These are phyloP conservation scores for Mortierella sp. DNA, from an alignment of 371 early-diverging fungal species.

Conservation along the genomic window DNA sequence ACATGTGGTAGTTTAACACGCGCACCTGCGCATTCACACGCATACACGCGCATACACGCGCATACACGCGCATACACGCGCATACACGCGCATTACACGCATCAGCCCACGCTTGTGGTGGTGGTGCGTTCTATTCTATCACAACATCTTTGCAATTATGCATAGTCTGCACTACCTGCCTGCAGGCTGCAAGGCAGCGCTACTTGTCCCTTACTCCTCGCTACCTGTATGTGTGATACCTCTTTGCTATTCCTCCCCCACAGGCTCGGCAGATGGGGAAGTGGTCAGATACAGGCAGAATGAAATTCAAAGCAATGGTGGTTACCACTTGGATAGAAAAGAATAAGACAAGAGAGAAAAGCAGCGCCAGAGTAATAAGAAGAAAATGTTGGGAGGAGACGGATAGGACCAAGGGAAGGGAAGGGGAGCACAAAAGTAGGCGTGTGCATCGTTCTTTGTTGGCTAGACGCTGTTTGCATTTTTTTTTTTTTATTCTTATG, in stretches of 20 bases:
- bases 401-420: slow-evolving; percentile 3
- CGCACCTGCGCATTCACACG: background rate
- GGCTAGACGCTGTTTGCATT: no score
- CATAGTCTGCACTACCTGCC: background rate
- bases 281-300: background rate
- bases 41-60: background rate
- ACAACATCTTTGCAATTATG: background rate
- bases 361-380: background rate
- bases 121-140: background rate
- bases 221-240: background rate
- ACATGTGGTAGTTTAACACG: background rate
- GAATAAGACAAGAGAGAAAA: background rate
- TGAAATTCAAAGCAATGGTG: background rate
- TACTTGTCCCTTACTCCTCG: no score
- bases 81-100: background rate
- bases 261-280: background rate
- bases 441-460: background rate
- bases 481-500: background rate
- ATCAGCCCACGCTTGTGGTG: background rate
- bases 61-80: no score
- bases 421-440: background rate
- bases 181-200: background rate
- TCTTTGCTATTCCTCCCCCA: background rate
- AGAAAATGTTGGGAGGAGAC: background rate
- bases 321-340: no score